These are phyloP conservation scores for Trichomonas tenax DNA, from an alignment of 208 protist species.

Conservation along the genomic window DNA sequence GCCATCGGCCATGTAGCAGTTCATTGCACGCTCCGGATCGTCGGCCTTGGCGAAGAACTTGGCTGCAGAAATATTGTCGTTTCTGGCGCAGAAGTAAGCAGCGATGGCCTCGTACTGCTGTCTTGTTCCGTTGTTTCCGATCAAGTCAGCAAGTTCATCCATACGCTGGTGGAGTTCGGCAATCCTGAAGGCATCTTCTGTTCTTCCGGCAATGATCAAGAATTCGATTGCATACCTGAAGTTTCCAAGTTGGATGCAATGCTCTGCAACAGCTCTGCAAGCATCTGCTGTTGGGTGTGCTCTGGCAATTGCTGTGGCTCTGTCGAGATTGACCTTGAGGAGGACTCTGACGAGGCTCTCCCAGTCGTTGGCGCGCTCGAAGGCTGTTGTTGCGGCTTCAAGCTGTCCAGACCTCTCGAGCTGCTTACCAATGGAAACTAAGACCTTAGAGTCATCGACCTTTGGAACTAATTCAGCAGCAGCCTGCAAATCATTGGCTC, in stretches of 20 bases:
- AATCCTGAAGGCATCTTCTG: not conserved
- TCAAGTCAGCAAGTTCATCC: not conserved
- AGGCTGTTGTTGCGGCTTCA: not conserved
- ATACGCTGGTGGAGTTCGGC: not conserved
- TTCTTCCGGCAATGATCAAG: not conserved
- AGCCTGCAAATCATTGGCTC: not conserved
- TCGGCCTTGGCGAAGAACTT: not conserved
- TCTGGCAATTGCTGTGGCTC: not conserved
- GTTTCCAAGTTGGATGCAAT: not conserved
- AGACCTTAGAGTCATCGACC: not conserved
- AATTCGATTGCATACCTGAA: conserved; percentile 1
- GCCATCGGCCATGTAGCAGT: not conserved
- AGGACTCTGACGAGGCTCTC: not conserved
- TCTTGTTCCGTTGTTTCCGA: not conserved
- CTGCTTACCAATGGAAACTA: not conserved
- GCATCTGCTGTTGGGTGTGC: not conserved
- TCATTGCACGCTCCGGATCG: not conserved
- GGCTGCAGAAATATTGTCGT: not conserved
- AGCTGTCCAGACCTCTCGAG: not conserved
- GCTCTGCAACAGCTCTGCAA: not conserved
- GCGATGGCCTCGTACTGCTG: not conserved
- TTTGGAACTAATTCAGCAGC: not conserved
- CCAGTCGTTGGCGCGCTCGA: not conserved
- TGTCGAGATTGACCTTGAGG: not conserved
- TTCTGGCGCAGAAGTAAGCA: not conserved